These are phyloP conservation scores for Cladosporium sp. DNA, from an alignment of 2,329 filamentous ascomycete species.

Conservation along the genomic window DNA sequence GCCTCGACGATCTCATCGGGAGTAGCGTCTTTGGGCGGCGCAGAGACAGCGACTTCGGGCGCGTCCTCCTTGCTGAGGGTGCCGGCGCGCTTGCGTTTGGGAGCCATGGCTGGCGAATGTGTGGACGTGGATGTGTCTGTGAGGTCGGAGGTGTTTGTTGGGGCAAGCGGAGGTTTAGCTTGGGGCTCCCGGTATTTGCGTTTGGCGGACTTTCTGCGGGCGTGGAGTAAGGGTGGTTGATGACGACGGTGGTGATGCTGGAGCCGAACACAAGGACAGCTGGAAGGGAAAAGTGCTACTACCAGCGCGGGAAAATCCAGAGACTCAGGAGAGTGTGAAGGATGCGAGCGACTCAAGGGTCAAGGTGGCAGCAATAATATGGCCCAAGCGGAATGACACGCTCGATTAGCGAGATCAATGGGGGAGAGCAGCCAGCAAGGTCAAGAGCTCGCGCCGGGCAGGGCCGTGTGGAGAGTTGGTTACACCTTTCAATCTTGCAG, in stretches of 20 bases:
- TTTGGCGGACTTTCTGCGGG: slow-evolving; percentile 6
- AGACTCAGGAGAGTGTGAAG: slow-evolving; percentile 1
- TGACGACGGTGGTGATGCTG: not conserved
- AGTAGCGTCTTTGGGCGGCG: slow-evolving; percentile 60
- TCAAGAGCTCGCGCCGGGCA: too few species aligned
- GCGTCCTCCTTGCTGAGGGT: slow-evolving; percentile 41
- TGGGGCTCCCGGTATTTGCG: not conserved
- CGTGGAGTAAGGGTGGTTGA: not conserved
- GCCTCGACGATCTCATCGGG: slow-evolving; percentile 78
- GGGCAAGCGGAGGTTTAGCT: not conserved
- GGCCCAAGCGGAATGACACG: not conserved
- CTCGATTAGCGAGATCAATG: not conserved
- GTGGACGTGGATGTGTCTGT: not conserved
- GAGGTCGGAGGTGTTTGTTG: not conserved
- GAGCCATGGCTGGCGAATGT: slow-evolving; percentile 29
- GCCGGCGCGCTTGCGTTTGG: slow-evolving; percentile 76
- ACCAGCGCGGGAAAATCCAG: too few species aligned
- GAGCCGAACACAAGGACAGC: not conserved
- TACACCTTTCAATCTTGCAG: too few species aligned
- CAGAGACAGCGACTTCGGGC: slow-evolving; percentile 50
- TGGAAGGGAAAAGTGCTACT: not conserved
- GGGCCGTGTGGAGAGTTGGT: not conserved
- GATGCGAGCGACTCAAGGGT: too few species aligned
- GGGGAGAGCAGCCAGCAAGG: too few species aligned
- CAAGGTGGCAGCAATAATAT: not conserved